Base-by-base conservation (phyloP, 1,139 yeast genomes). In the Torulaspora globosa region DNA sequence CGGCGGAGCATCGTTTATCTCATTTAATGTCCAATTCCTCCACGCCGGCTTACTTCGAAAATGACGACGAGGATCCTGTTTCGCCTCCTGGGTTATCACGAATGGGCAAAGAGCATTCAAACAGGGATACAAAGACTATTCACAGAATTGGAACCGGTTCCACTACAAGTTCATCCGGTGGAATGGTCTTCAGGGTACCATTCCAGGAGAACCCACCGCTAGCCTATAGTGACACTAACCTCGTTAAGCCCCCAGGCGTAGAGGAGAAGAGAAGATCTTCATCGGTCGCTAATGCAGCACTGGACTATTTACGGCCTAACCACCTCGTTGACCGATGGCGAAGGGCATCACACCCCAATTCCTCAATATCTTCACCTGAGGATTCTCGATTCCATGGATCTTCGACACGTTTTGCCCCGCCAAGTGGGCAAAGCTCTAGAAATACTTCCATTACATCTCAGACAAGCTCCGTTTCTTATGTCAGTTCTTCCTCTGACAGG, bases 161-260 rank as follows among this genome's bases (percentile, higher is more conserved):
- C 3, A 52, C 57, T 5, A 59, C 66, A 1, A 61, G 65, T 32
- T 62, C 67, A 1, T 50, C 58, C 6, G 56, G 57, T 26, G 67
- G 68, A n/a, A 63, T 63, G 66, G 57, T 65, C 3, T 82, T 82
- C 59, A 70, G 88, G 57, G 70, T 79, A n/a, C 88, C 88, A 0
- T 82, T 81, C 56, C 84, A 79, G 54, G 82, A 79, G 21, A 62
- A 36, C 12, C 32, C 39, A 10, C 41, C 46, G 5, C 41, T 40
- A 7, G 46, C 41, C 9, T 24, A 36, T 23, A 36, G 38, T 30
- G 43, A 44, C 36, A 46, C 48, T 28, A 43, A 36, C 12, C 23
- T 39, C 2, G 29, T 40, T 5, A 47, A 44, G 23, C 31, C 33
- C 14, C 29, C 41, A 12, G 43, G 32, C 14, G 23, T 43, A 11